Conservation (phyloP, 202 grass and related monocot species). For the Eragrostis tef region DNA sequence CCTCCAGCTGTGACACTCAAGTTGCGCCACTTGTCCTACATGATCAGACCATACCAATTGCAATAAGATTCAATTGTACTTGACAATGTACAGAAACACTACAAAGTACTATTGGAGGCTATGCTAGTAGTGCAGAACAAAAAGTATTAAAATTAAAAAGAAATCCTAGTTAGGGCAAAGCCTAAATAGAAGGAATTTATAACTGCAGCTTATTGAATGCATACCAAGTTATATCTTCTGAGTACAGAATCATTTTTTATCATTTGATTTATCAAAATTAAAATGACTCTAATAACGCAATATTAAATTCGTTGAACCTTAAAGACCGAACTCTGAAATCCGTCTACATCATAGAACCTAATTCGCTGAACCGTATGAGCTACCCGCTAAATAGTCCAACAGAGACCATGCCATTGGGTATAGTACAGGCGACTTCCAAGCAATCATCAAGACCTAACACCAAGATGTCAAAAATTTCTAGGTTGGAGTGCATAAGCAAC, state of each 20-base stretch:
- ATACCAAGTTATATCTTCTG: neutral
- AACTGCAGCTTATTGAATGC: neutral
- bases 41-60: conserved; percentile 20
- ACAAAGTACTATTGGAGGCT: neutral
- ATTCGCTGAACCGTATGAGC: conserved; percentile 7
- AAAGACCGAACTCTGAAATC: neutral
- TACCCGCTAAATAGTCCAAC: neutral
- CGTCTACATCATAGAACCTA: neutral
- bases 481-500: conserved; percentile 9
- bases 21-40: conserved; percentile 98
- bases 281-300: too few species aligned
- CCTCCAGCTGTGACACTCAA: conserved; percentile 79
- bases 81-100: neutral
- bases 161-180: neutral
- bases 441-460: conserved; percentile 33
- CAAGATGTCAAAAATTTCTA: conserved; percentile 10
- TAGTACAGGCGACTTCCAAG: conserved; percentile 7
- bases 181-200: neutral
- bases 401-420: neutral
- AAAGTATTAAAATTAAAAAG: neutral
- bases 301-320: too few species aligned
- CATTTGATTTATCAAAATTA: too few species aligned
- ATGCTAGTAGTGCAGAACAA: neutral
- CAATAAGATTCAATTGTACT: conserved; percentile 27
- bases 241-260: neutral